phyloP scores from a whole-genome alignment of 352 stramenopile species.

The Phytophthora brassicae region DNA sequence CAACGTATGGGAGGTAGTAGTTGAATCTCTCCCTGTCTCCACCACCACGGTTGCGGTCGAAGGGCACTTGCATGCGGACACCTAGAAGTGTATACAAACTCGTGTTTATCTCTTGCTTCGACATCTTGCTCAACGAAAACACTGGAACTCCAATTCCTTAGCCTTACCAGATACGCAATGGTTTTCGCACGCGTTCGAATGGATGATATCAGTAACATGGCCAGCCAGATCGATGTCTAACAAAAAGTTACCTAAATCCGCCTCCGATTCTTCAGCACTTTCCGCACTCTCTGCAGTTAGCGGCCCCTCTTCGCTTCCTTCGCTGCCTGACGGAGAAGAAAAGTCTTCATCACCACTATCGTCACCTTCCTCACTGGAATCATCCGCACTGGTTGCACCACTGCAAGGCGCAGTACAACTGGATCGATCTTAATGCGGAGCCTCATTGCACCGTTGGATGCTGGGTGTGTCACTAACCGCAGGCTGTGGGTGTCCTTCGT shows the following conservation, averaged over 20 bases:
- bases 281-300: not conserved
- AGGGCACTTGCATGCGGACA: conserved; percentile 8
- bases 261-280: not conserved
- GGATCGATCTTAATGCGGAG: too few species aligned
- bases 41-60: not conserved
- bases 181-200: conserved; percentile 3
- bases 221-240: not conserved
- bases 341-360: not conserved
- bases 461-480: too few species aligned
- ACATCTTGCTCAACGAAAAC: conserved; percentile 8
- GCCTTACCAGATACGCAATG: not conserved
- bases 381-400: not conserved
- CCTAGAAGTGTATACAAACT: conserved; percentile 4
- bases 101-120: not conserved
- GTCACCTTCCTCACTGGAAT: not conserved
- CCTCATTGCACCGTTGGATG: too few species aligned
- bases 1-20: too few species aligned
- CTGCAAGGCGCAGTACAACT: too few species aligned
- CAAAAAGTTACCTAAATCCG: not conserved
- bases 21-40: conserved; percentile 5
- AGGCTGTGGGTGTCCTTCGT: too few species aligned
- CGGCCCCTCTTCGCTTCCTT: not conserved
- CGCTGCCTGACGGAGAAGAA: not conserved
- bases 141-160: not conserved
- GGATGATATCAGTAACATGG: not conserved